phyloP scores from a whole-genome alignment of 2,329 filamentous ascomycete genomes.

The Verticillium tricorpus region DNA sequence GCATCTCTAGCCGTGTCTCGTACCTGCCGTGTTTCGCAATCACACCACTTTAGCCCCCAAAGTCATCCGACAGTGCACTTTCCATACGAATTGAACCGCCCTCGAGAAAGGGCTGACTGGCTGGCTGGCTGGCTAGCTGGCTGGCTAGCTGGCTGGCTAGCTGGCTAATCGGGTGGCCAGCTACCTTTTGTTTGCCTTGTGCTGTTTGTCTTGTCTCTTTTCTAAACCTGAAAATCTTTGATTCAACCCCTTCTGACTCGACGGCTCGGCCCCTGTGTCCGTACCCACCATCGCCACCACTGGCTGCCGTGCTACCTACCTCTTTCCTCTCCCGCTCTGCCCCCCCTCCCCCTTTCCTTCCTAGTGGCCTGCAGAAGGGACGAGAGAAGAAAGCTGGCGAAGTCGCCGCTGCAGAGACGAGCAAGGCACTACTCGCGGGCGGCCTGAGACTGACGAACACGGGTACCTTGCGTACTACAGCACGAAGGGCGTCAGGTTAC shows the following conservation, averaged over 20 bases:
- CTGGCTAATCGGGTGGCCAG: no score
- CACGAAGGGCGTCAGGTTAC: slow-evolving; percentile 81
- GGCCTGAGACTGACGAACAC: slow-evolving; percentile 2
- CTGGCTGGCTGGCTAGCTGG: no score
- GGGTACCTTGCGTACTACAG: slow-evolving; percentile 24
- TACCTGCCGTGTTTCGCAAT: slow-evolving; percentile 1
- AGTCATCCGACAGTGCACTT: neutral
- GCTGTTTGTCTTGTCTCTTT: no score
- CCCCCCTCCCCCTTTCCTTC: no score
- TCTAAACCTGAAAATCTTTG: neutral
- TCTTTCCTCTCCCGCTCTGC: no score
- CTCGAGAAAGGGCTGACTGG: no score
- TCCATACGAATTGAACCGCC: neutral
- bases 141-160: no score
- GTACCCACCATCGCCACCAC: neutral
- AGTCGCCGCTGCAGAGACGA: no score
- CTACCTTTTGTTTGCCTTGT: neutral
- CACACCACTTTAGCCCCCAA: neutral
- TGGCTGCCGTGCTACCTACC: no score
- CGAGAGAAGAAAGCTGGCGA: no score
- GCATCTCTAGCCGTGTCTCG: neutral
- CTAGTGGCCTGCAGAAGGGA: no score
- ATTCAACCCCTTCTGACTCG: neutral
- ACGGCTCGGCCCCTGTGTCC: neutral
- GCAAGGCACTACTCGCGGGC: no score